phyloP scores from a whole-genome alignment of 768 basidiomycete genomes.

The Mycena leptocephala region DNA sequence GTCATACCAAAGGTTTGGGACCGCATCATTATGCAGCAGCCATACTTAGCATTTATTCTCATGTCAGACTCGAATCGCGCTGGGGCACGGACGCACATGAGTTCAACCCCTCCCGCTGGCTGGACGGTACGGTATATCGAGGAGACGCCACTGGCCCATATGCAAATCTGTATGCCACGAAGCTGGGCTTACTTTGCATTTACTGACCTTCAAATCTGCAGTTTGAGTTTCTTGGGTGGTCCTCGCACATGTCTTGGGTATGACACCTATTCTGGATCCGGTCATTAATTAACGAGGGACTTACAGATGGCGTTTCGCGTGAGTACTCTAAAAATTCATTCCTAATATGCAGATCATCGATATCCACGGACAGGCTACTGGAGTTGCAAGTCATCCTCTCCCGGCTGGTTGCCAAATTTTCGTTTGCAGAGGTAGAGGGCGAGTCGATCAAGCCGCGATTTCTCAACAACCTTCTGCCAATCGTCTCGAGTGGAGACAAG shows the following conservation, averaged over 20 bases:
- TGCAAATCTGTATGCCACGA: slow-evolving; percentile 19
- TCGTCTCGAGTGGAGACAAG: no score
- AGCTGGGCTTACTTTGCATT: neutral
- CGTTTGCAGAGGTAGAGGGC: neutral
- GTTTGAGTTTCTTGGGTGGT: slow-evolving; percentile 19
- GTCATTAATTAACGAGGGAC: neutral
- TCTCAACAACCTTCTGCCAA: no score
- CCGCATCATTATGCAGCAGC: slow-evolving; percentile 10
- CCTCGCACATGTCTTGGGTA: slow-evolving; percentile 15
- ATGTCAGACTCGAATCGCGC: neutral
- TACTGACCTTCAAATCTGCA: neutral
- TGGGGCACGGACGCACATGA: slow-evolving; percentile 25
- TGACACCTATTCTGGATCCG: neutral
- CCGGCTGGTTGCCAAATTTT: neutral
- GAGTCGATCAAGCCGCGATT: no score
- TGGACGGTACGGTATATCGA: neutral
- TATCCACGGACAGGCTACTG: neutral
- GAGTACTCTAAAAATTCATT: no score
- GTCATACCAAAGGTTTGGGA: slow-evolving; percentile 4
- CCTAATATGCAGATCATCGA: neutral
- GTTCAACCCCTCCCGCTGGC: slow-evolving; percentile 23
- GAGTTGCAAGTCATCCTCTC: slow-evolving; percentile 13
- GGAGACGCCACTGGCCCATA: slow-evolving; percentile 12
- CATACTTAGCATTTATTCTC: neutral
- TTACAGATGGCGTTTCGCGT: slow-evolving; percentile 8